Evolutionary conservation across 2,329 filamentous ascomycete species (phyloP).

Genomic region (Dichotomopilus funicola): DNA sequence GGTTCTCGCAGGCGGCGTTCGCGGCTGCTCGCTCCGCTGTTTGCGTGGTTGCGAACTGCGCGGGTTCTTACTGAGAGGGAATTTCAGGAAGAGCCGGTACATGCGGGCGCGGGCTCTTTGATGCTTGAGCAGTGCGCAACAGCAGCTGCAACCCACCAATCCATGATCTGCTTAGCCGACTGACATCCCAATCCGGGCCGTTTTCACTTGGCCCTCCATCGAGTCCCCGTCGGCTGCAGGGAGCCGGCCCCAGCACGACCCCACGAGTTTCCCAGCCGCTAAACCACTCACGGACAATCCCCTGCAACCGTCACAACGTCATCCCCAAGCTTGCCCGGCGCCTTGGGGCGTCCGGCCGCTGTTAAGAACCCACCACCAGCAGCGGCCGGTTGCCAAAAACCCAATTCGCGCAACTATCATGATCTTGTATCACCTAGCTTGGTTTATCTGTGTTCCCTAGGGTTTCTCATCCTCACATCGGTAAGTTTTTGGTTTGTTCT

Average conservation of each 20-base stretch:
- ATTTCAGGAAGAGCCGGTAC: conserved; percentile 7
- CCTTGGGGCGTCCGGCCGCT: conserved; percentile 23
- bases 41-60: background rate
- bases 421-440: conserved; percentile 15
- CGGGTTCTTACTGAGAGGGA: conserved; percentile 9
- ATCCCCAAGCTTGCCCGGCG: conserved; percentile 21
- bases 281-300: conserved; percentile 2
- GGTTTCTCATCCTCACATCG: conserved; percentile 27
- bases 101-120: background rate
- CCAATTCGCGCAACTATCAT: conserved; percentile 13
- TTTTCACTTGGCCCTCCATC: conserved; percentile 12
- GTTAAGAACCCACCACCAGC: conserved; percentile 22
- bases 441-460: conserved; percentile 27
- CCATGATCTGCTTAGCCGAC: conserved; percentile 15
- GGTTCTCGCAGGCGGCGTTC: background rate
- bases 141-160: conserved; percentile 10
- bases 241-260: background rate
- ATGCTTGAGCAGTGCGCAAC: background rate
- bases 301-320: conserved; percentile 23
- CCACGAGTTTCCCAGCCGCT: conserved; percentile 6
- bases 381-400: conserved; percentile 2
- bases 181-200: conserved; percentile 21
- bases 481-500: conserved; percentile 23
- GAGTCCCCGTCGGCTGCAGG: background rate
- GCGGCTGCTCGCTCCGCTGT: conserved; percentile 9